These are phyloP conservation scores for Scheffersomyces insectosa DNA, from an alignment of 1,139 yeast genomes.

Conservation along the genomic window DNA sequence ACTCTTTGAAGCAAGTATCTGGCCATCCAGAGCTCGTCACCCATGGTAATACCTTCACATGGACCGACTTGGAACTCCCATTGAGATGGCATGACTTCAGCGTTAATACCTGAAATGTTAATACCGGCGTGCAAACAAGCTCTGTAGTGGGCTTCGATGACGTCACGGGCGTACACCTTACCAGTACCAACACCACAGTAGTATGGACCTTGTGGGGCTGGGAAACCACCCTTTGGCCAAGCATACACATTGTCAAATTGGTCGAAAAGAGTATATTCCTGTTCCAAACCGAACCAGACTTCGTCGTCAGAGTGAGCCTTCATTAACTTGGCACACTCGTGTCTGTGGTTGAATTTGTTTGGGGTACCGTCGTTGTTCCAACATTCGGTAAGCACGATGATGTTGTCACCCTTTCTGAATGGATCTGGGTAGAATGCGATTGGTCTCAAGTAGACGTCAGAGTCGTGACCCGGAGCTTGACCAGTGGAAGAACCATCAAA, in stretches of 20 bases:
- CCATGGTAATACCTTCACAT: conserved; percentile 92
- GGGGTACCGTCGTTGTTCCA: conserved; percentile 99
- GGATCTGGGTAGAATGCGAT: conserved; percentile 95
- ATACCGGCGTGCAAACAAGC: conserved; percentile 95
- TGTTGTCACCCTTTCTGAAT: conserved; percentile 96
- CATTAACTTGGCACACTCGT: conserved; percentile 95
- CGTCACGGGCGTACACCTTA: conserved; percentile 96
- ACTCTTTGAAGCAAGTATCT: conserved; percentile 91
- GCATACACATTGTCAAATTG: conserved; percentile 89
- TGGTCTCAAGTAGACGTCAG: conserved; percentile 93
- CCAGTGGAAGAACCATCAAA: conserved; percentile 98
- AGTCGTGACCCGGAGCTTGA: conserved; percentile 98
- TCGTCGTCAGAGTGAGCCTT: conserved; percentile 83
- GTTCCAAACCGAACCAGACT: conserved; percentile 98
- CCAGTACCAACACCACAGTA: conserved; percentile 99
- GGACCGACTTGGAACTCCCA: conserved; percentile 99
- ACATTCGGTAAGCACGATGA: conserved; percentile 92
- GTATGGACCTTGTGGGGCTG: conserved; percentile 99
- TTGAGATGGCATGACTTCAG: conserved; percentile 99
- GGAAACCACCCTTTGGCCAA: conserved; percentile 99
- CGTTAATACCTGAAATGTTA: conserved; percentile 92
- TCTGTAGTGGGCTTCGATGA: conserved; percentile 98
- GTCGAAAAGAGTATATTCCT: conserved; percentile 96
- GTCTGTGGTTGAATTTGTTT: conserved; percentile 97
- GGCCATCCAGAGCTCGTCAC: conserved; percentile 96